Base-by-base conservation (phyloP, 2,329 filamentous ascomycete species). In the Ophiostoma fasciatum region DNA sequence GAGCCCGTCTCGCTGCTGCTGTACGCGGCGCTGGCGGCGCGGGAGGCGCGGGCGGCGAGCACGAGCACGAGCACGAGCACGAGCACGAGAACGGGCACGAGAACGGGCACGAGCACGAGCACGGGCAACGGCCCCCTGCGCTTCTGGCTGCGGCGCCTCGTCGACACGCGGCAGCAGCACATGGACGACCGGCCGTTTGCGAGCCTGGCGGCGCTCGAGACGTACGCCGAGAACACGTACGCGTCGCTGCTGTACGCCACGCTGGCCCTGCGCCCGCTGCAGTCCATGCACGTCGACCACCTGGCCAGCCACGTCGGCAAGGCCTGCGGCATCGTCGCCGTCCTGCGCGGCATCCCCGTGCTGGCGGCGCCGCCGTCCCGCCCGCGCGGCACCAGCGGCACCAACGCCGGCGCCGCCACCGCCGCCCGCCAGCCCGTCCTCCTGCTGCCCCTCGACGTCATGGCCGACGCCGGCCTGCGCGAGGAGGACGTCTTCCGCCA, bases 281-380 rank as follows among this genome's bases (percentile, higher is more conserved):
- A 76, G 9, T 92, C 82, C 1, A 68, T 94, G 49, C 79, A 87
- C 18, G 74, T 85, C 28, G 90, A 98, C 50, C 90, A 98, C 58
- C 65, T 98, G 14, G 88, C 88, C 8, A 92, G 82, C 37, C 90
- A 98, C 55, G 82, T 96, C 39, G 90, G 90, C 35, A 98, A 98
- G 52, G 87, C 90, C 0, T 80, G 76, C 33, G 90, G 90, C 8
- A 94, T 98, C 37, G 69, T 77, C 3, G 80, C 88, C 1, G 71
- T 94, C 0, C 62, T 98, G n/a, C 71, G 88, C 28, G 88, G 90
- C 1, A 65, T 96, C 10, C 87, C 90, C 1, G 57, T 96, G 3
- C 67, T 96, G n/a, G 87, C 87, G 0, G 83, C 88, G 30, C 79
- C 82, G 0, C 53, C 63, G n/a, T n/a, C n/a, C n/a, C n/a, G n/a